Evolutionary conservation across 192 early-diverging fungal species (phyloP).

Genomic region (Coemansia sp.): DNA sequence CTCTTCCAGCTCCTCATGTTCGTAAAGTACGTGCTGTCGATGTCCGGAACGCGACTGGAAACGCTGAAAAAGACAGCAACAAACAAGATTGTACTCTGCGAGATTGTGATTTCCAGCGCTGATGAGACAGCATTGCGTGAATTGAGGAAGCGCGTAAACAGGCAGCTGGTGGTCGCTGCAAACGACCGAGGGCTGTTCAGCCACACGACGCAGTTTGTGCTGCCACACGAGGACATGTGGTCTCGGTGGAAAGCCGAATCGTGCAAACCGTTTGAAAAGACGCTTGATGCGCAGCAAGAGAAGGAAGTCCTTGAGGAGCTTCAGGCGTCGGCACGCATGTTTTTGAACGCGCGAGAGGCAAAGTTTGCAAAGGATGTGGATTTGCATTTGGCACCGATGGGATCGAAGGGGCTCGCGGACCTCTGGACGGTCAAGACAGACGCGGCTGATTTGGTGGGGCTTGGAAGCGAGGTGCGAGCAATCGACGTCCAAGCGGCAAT

Average conservation of each 20-base stretch:
- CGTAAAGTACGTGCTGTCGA: conserved; percentile 69
- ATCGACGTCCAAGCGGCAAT: conserved; percentile 32
- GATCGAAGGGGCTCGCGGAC: conserved; percentile 17
- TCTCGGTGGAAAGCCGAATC: conserved; percentile 81
- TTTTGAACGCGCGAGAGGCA: conserved; percentile 14
- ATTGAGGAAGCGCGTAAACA: conserved; percentile 48
- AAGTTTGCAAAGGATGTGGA: background rate
- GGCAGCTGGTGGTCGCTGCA: conserved; percentile 58
- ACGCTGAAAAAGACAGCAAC: conserved; percentile 54
- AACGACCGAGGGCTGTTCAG: conserved; percentile 66
- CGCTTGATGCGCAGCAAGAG: conserved; percentile 19
- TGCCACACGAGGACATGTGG: conserved; percentile 79
- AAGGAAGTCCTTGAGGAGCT: conserved; percentile 47
- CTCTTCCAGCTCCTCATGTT: conserved; percentile 88
- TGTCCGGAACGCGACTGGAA: conserved; percentile 55
- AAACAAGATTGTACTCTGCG: conserved; percentile 63
- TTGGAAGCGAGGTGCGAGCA: conserved; percentile 28
- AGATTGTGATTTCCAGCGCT: conserved; percentile 37
- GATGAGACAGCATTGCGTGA: conserved; percentile 63
- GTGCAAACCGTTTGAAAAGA: conserved; percentile 74
- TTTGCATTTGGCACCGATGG: conserved; percentile 8
- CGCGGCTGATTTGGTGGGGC: conserved; percentile 14
- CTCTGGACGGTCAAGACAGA: conserved; percentile 25
- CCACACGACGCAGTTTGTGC: conserved; percentile 65
- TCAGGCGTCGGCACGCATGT: conserved; percentile 25